Percentiles rank a stretch among this genome's conserved stretches.
Conservation (phyloP, 306 rosid genomes). For the Trifolium dubium region DNA sequence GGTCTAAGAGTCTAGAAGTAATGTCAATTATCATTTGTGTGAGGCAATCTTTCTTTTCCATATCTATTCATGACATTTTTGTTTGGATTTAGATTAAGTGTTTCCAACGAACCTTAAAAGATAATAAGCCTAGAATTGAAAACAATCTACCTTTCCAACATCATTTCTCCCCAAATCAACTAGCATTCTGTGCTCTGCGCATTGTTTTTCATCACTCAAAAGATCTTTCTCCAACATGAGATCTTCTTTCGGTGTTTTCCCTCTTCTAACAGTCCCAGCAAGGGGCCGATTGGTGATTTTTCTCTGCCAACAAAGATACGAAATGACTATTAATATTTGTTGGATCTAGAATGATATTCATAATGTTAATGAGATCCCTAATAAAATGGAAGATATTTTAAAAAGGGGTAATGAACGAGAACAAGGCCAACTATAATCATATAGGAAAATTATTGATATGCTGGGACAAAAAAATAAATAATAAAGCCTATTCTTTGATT, state of each 20-base stretch:
- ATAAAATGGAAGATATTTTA: conserved; percentile 15
- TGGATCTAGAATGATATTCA: conserved; percentile 7
- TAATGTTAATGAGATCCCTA: not conserved
- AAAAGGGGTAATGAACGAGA: conserved; percentile 19
- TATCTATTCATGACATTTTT: not conserved
- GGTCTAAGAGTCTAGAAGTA: conserved; percentile 3
- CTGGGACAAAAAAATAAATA: not conserved
- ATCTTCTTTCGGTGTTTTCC: conserved; percentile 88
- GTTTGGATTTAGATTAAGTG: conserved; percentile 9
- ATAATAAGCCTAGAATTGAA: conserved; percentile 35
- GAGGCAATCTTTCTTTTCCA: conserved; percentile 5
- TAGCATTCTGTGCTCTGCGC: conserved; percentile 93
- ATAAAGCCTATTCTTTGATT: conserved; percentile 7
- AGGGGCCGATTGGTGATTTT: conserved; percentile 88
- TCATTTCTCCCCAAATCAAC: conserved; percentile 98
- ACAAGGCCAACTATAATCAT: conserved; percentile 25
- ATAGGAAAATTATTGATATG: conserved; percentile 1
- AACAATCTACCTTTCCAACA: conserved; percentile 81
- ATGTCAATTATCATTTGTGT: not conserved
- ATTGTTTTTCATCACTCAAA: conserved; percentile 82
- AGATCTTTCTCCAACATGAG: conserved; percentile 78
- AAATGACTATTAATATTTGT: conserved; percentile 29
- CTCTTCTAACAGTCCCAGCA: conserved; percentile 96
- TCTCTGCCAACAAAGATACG: conserved; percentile 56
- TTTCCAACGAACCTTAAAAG: conserved; percentile 7